These are phyloP conservation scores for Globisporangium emineosum DNA, from an alignment of 352 stramenopile species.

Conservation along the genomic window DNA sequence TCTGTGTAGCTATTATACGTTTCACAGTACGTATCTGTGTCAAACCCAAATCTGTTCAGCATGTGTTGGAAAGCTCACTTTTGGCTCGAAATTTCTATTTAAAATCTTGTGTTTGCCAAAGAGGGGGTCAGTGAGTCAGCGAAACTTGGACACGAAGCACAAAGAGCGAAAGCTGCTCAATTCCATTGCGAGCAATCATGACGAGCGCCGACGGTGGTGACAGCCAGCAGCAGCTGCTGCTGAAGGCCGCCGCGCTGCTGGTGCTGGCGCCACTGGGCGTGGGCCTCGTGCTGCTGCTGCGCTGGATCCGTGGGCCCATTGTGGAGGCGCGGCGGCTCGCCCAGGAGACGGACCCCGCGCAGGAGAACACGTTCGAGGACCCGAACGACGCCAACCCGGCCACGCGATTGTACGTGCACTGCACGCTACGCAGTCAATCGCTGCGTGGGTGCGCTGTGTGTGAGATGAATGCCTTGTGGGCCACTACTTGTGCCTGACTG, in stretches of 20 bases:
- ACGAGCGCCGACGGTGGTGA: conserved; percentile 6
- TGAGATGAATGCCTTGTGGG: background rate
- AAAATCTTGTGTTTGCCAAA: background rate
- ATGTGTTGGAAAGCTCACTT: background rate
- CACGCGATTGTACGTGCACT: conserved; percentile 42
- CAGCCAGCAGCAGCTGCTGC: conserved; percentile 7
- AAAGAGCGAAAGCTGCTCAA: background rate
- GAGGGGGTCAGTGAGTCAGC: background rate
- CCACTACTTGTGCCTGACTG: background rate
- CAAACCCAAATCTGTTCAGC: background rate
- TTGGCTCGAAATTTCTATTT: background rate
- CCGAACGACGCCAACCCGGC: conserved; percentile 30
- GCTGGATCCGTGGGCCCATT: conserved; percentile 61
- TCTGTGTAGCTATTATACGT: background rate
- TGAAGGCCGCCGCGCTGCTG: conserved; percentile 24
- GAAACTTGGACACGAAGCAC: conserved; percentile 2
- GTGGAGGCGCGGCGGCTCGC: conserved; percentile 48
- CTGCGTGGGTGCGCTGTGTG: too few relatives aligned
- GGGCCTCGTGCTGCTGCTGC: conserved; percentile 35
- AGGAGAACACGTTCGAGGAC: conserved; percentile 62
- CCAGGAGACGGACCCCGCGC: conserved; percentile 38
- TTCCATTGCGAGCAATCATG: conserved; percentile 3
- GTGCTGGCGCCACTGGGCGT: conserved; percentile 20
- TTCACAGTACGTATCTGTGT: background rate
- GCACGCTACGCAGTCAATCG: too few relatives aligned